phyloP scores from a whole-genome alignment of 2,329 filamentous ascomycete genomes.

The Lasiodiplodia theobromae region DNA sequence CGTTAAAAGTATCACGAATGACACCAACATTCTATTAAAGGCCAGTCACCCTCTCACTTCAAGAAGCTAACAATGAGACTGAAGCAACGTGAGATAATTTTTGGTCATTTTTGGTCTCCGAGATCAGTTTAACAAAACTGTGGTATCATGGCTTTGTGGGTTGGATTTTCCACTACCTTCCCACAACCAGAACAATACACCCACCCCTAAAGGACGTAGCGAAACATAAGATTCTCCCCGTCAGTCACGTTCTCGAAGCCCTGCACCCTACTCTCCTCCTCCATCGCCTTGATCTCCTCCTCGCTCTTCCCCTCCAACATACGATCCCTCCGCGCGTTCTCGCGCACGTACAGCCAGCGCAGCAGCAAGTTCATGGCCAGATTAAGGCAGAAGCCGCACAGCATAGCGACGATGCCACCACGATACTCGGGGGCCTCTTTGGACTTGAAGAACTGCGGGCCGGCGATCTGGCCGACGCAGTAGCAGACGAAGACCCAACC shows the following conservation, averaged over 20 bases:
- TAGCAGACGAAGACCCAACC: constrained; percentile 70
- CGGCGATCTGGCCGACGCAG: constrained; percentile 71
- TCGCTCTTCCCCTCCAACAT: constrained; percentile 67
- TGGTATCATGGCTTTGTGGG: no score
- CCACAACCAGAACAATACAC: neutral
- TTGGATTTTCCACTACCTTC: no score
- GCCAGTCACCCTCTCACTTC: no score
- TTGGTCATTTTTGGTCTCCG: no score
- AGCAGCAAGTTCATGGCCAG: constrained; percentile 56
- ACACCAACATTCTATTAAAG: no score
- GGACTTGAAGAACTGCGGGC: constrained; percentile 69
- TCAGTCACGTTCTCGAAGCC: constrained; percentile 36
- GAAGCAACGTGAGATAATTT: no score
- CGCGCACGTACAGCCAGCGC: constrained; percentile 59
- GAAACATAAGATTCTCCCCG: constrained; percentile 35
- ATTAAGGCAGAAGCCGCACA: constrained; percentile 64
- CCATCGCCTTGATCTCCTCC: constrained; percentile 55
- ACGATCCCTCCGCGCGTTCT: constrained; percentile 65
- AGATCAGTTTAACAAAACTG: no score
- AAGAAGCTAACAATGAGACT: no score
- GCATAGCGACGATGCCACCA: constrained; percentile 65
- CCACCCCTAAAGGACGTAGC: constrained; percentile 33
- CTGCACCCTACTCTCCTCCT: constrained; percentile 38
- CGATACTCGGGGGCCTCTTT: constrained; percentile 65
- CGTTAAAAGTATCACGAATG: no score